Evolutionary conservation across 805 yeast species (phyloP).

Genomic region (Saccharomycopsis olivae): DNA sequence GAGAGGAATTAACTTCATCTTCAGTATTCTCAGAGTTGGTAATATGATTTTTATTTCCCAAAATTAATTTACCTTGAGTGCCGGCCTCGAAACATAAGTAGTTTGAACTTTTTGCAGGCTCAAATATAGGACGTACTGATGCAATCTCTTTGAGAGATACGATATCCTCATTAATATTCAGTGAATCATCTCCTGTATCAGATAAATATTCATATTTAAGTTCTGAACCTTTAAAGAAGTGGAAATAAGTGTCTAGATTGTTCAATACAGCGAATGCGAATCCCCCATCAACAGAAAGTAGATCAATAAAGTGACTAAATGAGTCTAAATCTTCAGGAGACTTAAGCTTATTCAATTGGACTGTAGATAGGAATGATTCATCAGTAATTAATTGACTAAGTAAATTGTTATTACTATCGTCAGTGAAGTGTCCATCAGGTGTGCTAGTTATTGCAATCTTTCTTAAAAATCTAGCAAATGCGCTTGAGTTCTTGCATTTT

Average conservation of each 20-base stretch:
- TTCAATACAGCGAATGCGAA: constrained; percentile 57
- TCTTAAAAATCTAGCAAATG: too few relatives aligned
- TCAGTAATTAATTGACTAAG: constrained; percentile 28
- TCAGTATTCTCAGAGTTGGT: too few relatives aligned
- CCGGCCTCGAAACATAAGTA: constrained; percentile 38
- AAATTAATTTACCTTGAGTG: constrained; percentile 64
- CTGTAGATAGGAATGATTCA: constrained; percentile 25
- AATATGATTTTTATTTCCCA: too few relatives aligned
- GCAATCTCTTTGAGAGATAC: constrained; percentile 39
- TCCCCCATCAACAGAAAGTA: constrained; percentile 52
- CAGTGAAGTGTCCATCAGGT: too few relatives aligned
- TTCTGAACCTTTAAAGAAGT: constrained; percentile 30
- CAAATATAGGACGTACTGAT: constrained; percentile 48
- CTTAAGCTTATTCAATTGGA: constrained; percentile 51
- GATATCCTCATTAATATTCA: constrained; percentile 36
- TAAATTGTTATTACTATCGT: too few relatives aligned
- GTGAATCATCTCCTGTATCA: not conserved
- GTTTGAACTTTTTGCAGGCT: constrained; percentile 31
- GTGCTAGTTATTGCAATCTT: too few relatives aligned
- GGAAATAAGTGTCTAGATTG: constrained; percentile 52
- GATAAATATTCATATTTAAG: constrained; percentile 29
- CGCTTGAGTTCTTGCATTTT: too few relatives aligned
- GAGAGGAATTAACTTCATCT: not conserved
- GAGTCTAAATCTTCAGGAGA: constrained; percentile 49
- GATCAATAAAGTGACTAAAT: constrained; percentile 47